Evolutionary conservation across 2,329 filamentous ascomycete genomes (phyloP).

Genomic region (Neobulgaria alba): DNA sequence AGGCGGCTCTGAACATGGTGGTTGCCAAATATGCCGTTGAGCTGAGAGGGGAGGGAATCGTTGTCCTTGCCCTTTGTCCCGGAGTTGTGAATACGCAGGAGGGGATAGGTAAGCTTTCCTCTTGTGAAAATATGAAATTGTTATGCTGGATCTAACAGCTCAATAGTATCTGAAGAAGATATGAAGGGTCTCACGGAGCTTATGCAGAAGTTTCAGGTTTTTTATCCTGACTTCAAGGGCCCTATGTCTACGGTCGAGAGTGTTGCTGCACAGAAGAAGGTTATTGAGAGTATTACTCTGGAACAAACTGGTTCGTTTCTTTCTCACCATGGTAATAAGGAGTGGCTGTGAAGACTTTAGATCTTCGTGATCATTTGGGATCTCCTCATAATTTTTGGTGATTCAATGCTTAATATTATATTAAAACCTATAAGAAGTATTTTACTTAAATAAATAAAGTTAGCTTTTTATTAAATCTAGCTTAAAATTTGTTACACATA

Average conservation of each 20-base stretch:
- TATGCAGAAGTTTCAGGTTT: background rate
- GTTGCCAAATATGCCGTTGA: conserved; percentile 43
- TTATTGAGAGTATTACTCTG: background rate
- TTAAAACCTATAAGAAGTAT: too few species aligned
- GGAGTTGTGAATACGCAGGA: conserved; percentile 34
- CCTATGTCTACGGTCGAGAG: background rate
- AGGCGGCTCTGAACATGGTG: conserved; percentile 44
- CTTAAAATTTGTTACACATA: too few species aligned
- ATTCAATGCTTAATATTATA: too few species aligned
- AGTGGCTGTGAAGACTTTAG: background rate
- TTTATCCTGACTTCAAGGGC: background rate
- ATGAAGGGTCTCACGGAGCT: background rate
- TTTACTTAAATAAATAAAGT: too few species aligned
- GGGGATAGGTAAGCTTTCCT: background rate
- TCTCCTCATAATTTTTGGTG: too few species aligned
- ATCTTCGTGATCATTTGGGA: too few species aligned
- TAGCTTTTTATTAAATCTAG: too few species aligned
- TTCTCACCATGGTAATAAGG: background rate
- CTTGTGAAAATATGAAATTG: background rate
- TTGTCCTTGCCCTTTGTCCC: conserved; percentile 44
- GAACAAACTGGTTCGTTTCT: background rate
- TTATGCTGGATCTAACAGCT: background rate
- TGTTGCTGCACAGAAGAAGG: background rate
- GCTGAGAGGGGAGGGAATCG: conserved; percentile 39
- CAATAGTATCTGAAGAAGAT: background rate